Conservation (phyloP, 2,329 filamentous ascomycete genomes). For the Venturia nashicola region DNA sequence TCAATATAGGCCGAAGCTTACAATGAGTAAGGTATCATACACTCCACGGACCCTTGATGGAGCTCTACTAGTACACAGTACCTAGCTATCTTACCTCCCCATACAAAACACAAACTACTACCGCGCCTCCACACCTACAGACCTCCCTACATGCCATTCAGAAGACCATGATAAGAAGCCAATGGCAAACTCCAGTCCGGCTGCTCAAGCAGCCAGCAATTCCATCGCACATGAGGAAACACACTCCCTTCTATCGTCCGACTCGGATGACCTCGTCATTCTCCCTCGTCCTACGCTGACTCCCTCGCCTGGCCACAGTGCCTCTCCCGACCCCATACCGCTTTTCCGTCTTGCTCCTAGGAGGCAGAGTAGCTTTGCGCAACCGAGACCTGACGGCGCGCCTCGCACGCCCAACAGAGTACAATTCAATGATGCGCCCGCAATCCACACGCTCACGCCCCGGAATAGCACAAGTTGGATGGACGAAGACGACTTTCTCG, state of each 20-base stretch:
- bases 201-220: background rate
- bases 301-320: background rate
- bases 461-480: background rate
- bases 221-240: conserved; percentile 8
- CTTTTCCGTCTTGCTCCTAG: conserved; percentile 12
- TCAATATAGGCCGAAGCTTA: too few species aligned
- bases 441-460: conserved; percentile 1
- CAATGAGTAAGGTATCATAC: too few species aligned
- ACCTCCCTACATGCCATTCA: background rate
- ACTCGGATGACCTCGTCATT: conserved; percentile 6
- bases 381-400: conserved; percentile 34
- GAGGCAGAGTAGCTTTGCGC: conserved; percentile 33
- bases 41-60: too few species aligned
- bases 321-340: background rate
- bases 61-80: too few species aligned
- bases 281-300: background rate
- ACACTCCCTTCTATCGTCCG: conserved; percentile 6
- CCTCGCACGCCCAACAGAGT: conserved; percentile 60
- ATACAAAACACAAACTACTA: background rate
- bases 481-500: background rate
- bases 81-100: too few species aligned
- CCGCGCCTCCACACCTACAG: background rate
- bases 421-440: conserved; percentile 48
- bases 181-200: background rate
- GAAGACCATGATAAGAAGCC: background rate